Evolutionary conservation across 108 stramenopile genomes (phyloP).

Genomic region (Nitzschia sp.): DNA sequence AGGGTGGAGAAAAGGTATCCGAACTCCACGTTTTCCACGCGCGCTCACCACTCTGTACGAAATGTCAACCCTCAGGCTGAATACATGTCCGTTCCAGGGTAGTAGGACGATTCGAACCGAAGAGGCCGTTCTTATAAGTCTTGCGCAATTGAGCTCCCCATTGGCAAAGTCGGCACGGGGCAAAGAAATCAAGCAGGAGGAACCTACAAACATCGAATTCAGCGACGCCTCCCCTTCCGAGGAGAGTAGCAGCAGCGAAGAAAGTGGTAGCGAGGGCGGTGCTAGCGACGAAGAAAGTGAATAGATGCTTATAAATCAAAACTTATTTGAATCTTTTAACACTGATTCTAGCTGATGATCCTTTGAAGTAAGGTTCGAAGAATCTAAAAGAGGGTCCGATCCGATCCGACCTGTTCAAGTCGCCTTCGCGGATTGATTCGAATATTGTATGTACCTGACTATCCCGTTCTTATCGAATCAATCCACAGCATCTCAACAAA

Average conservation of each 20-base stretch:
- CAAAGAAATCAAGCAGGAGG: constrained; percentile 19
- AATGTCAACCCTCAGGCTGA: too few relatives aligned
- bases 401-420: neutral
- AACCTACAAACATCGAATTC: constrained; percentile 50
- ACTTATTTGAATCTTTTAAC: neutral
- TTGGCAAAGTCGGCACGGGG: constrained; percentile 51
- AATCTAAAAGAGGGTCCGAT: neutral
- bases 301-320: neutral
- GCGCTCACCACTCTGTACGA: neutral
- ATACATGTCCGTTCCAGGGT: constrained; percentile 84
- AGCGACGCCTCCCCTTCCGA: constrained; percentile 70
- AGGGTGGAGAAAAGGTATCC: neutral
- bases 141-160: constrained; percentile 69
- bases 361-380: neutral
- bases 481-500: too few relatives aligned
- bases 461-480: too few relatives aligned
- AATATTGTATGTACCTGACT: too few relatives aligned
- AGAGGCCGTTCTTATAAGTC: constrained; percentile 83
- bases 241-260: constrained; percentile 60
- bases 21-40: neutral
- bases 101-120: constrained; percentile 90
- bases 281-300: constrained; percentile 10
- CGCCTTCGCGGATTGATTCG: too few relatives aligned
- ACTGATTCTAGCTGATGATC: constrained; percentile 6
- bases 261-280: constrained; percentile 12